phyloP scores from a whole-genome alignment of 768 basidiomycete species.

The Leccinum subtestaceum region DNA sequence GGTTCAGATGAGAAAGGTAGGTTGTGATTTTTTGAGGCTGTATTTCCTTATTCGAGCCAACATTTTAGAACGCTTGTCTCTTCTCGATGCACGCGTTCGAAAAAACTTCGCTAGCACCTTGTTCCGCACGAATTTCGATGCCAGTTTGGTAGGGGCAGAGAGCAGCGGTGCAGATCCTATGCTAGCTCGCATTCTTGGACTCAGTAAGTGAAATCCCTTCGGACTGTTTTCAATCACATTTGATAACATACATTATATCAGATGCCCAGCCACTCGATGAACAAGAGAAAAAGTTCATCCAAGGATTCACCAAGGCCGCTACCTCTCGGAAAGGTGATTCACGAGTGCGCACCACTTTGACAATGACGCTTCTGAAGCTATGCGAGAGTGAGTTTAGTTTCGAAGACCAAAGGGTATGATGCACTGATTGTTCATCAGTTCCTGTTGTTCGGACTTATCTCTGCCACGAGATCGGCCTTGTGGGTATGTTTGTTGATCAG shows the following conservation, averaged over 20 bases:
- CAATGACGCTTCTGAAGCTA: constrained; percentile 21
- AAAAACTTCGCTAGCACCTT: no score
- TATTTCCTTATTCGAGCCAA: background rate
- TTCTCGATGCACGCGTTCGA: no score
- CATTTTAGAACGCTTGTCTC: no score
- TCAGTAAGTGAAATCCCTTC: no score
- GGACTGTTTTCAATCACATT: no score
- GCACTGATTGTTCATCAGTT: constrained; percentile 11
- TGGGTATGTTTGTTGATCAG: constrained; percentile 16
- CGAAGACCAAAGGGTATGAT: background rate
- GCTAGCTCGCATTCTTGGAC: no score
- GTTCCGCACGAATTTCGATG: no score
- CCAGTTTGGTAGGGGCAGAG: no score
- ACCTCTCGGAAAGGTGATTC: background rate
- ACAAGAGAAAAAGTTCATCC: no score
- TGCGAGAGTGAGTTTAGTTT: constrained; percentile 15
- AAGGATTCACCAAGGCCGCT: background rate
- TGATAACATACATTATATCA: no score
- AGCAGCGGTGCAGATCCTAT: no score
- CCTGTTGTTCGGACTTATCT: constrained; percentile 5
- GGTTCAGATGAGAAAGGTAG: constrained; percentile 2
- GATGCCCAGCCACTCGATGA: no score
- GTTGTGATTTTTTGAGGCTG: background rate
- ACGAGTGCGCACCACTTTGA: constrained; percentile 21
- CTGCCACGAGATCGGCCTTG: background rate